Base-by-base conservation (phyloP, 1,139 yeast genomes). In the Candida buenavistaensis region DNA sequence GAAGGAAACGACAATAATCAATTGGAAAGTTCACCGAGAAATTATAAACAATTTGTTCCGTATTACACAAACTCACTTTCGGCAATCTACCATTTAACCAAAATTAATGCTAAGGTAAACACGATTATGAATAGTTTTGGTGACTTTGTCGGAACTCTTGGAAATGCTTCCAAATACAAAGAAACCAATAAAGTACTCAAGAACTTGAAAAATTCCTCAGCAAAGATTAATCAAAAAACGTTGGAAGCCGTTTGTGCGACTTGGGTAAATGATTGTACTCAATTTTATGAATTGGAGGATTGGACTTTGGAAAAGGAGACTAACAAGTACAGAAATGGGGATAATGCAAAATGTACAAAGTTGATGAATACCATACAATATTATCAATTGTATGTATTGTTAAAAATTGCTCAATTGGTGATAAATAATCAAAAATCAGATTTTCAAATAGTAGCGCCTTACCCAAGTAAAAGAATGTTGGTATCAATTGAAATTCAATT, bases 231-330 rank as follows among this genome's bases (percentile, higher is more conserved):
- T 39, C 75, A 68, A 43, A 62, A 61, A 35, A 57, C 68, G 3
- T 46, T 69, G 36, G 75, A 70, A 46, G 75, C 73, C 1, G 46
- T 64, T 2, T 69, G 75, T 46, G 57, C 75, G 4, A 68, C 66
- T 1, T 70, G 75, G 75, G 68, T 69, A 2, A 70, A 70, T 44
- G 76, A 70, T 45, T 69, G 75, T 44, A 54, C 71, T 2, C 76
- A 70, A 44, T 64, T 70, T 30, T 68, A 64, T 47, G 74, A 68
- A 36, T 51, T 70, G 22, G 75, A 70, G 38, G 58, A 54, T 32
- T 69, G 75, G 75, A 68, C 62, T 33, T 52, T 60, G 12, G 19
- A 29, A 10, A 29, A 23, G 20, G 26, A 23, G 12, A 23, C 16
- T 7, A 7, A 16, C 10, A 25, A 30, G 5, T 16, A 32, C 21